These are phyloP conservation scores for Paecilomyces sp. DNA, from an alignment of 2,329 filamentous ascomycete species.

Conservation along the genomic window DNA sequence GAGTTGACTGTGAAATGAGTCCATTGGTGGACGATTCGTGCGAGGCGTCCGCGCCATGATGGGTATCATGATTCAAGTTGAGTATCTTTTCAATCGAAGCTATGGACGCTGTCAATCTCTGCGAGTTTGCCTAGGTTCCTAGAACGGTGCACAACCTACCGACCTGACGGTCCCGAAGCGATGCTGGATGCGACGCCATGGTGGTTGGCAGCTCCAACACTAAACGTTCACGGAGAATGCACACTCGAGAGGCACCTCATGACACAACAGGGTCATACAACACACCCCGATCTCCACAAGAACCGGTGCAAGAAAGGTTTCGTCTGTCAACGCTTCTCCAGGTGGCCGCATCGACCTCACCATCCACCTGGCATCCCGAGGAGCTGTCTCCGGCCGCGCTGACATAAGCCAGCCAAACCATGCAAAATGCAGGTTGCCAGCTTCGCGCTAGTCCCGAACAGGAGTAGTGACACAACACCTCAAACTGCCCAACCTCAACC, in stretches of 20 bases:
- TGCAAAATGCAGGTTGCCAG: conserved; percentile 11
- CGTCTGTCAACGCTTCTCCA: neutral
- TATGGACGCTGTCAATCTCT: conserved; percentile 27
- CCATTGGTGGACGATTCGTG: conserved; percentile 59
- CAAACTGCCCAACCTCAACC: conserved; percentile 13
- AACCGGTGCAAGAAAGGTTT: neutral
- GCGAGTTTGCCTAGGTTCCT: conserved; percentile 5
- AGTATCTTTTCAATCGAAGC: conserved; percentile 92
- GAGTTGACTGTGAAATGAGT: conserved; percentile 60
- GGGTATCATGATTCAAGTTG: conserved; percentile 74
- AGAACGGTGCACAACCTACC: conserved; percentile 41
- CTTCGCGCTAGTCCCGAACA: conserved; percentile 6
- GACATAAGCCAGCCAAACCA: conserved; percentile 22
- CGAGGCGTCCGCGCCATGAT: conserved; percentile 46
- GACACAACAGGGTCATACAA: conserved; percentile 6
- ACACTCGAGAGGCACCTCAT: conserved; percentile 10
- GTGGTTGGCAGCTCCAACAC: conserved; percentile 15
- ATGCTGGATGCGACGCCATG: conserved; percentile 52
- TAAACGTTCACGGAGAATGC: conserved; percentile 9
- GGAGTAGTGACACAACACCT: conserved; percentile 9
- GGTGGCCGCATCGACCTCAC: conserved; percentile 5
- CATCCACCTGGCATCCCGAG: conserved; percentile 24
- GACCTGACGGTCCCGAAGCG: conserved; percentile 65
- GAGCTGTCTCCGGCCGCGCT: conserved; percentile 13
- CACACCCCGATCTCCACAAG: neutral